Percentiles rank a stretch among this genome's conserved stretches.
phyloP scores from a whole-genome alignment of 148 eudicot species.

The Dianthus caryophyllus region DNA sequence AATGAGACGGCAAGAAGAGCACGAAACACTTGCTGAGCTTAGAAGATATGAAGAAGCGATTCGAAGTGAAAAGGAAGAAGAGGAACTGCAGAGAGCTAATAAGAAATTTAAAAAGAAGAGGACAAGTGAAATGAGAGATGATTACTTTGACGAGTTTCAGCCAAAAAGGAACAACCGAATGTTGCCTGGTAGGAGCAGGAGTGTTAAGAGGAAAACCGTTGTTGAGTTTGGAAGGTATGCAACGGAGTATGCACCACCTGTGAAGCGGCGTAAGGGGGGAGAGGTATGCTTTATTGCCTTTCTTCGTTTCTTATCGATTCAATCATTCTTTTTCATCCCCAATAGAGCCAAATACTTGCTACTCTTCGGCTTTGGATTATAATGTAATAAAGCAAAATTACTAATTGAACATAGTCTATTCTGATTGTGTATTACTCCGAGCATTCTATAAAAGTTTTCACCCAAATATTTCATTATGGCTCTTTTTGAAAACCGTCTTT shows the following conservation, averaged over 20 bases:
- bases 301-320: not conserved
- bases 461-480: too few species aligned
- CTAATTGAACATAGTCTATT: too few species aligned
- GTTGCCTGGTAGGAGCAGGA: constrained; percentile 57
- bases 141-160: constrained; percentile 48
- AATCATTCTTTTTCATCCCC: not conserved
- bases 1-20: constrained; percentile 37
- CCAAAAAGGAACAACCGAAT: constrained; percentile 48
- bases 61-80: constrained; percentile 76
- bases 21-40: constrained; percentile 38
- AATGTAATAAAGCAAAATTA: not conserved
- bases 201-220: constrained; percentile 47
- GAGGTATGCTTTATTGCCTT: constrained; percentile 45
- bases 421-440: too few species aligned
- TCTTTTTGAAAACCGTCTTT: too few species aligned
- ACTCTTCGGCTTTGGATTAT: not conserved
- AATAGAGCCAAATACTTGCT: too few species aligned
- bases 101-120: constrained; percentile 70
- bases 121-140: constrained; percentile 44
- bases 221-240: constrained; percentile 45
- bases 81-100: constrained; percentile 43
- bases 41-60: constrained; percentile 59
- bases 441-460: too few species aligned
- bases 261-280: constrained; percentile 88
- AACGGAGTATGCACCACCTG: constrained; percentile 50